Evolutionary conservation across 768 basidiomycete genomes (phyloP), one percentile per base, ranked within the genome.

Genomic region (Lactifluus echinatus): DNA sequence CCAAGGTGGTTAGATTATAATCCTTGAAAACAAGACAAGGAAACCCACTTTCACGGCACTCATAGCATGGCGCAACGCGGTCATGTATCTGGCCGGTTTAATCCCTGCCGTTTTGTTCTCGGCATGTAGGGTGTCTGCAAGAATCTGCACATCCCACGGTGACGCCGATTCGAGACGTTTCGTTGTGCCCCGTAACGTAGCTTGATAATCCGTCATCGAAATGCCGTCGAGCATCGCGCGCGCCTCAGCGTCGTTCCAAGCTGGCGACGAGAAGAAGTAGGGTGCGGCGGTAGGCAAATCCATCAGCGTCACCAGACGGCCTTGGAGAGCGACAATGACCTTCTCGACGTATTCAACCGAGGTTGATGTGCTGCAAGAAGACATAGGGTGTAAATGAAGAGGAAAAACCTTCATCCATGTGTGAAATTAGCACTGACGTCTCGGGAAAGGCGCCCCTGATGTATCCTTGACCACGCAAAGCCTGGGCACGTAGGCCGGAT

Each of bases 181-280:
- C 5, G 63, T 61, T 1, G 76, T 70, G 17, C 67, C 61, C 2
- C 63, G 56, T 4, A 80, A 57, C 3, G 75, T 70, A n/a, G 67
- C 59, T 47, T 66, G 62, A 68, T 77, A 81, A 19, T 77, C 66
- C 8, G 74, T 71, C 1, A 64, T 52, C 0, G 74, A 59, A 2
- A 84, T 64, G 3, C 72, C 71, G 28, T 71, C 69, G 24, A 75
- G 62, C 79, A 92, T 82, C 12, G 66, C 69, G 50, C 70, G 66
- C 0, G 89, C 84, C 53, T 84, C 81, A 0, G 77, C 68, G 1
- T 79, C 74, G 0, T 70, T 50, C 54, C 82, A 77, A 50, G 87
- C 73, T 0, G 90, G 90, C 3, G 82, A 79, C 17, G 79, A 68
- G 68, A 96, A 97, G 70, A 95, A 82, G 69, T 85, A 95, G 0